These are phyloP conservation scores for Rhizophora apiculata DNA, from an alignment of 345 rosid species.

Conservation along the genomic window DNA sequence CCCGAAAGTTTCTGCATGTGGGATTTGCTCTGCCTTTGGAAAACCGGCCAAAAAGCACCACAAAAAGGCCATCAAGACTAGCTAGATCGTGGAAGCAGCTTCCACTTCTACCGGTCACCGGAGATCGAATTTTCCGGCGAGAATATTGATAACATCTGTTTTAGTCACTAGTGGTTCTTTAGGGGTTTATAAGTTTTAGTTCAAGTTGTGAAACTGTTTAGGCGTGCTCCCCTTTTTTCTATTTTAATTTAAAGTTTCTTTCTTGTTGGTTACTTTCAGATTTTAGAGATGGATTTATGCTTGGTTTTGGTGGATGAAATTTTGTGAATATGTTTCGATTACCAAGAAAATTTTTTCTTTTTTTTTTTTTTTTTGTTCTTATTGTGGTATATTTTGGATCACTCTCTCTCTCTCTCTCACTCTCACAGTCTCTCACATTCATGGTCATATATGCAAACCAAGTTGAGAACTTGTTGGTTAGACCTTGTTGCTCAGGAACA, in stretches of 20 bases:
- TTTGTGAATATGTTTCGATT: conserved; percentile 23
- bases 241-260: neutral
- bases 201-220: neutral
- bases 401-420: too few relatives aligned
- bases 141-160: neutral
- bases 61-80: conserved; percentile 49
- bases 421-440: too few relatives aligned
- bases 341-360: conserved; percentile 1
- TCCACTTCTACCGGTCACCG: neutral
- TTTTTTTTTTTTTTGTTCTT: neutral
- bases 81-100: conserved; percentile 60
- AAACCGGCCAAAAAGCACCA: conserved; percentile 47
- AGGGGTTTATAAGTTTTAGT: neutral
- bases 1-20: conserved; percentile 78
- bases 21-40: conserved; percentile 63
- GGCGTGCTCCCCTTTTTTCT: neutral
- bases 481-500: too few relatives aligned
- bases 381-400: too few relatives aligned
- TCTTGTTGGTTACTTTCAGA: neutral
- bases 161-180: neutral
- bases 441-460: too few relatives aligned
- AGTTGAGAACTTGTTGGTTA: neutral
- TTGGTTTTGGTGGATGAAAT: conserved; percentile 20
- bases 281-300: neutral
- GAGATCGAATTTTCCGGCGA: conserved; percentile 28